Evolutionary conservation across 352 stramenopile species (phyloP), one percentile per base, ranked within the genome.

Genomic region (Phytophthora fragariae): DNA sequence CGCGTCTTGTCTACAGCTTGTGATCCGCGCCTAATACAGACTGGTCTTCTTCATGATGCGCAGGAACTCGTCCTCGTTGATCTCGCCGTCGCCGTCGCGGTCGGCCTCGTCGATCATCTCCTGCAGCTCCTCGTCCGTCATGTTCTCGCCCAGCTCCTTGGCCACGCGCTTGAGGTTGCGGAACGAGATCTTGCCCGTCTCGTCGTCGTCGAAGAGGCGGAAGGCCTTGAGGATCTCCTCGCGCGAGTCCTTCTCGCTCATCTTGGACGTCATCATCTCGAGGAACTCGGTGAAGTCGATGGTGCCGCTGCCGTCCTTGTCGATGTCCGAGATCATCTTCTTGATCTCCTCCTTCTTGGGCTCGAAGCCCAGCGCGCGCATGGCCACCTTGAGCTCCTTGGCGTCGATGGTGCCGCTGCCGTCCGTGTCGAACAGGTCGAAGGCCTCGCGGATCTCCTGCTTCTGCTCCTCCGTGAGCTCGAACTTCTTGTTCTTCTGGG

Each of bases 31-130:
- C 72, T 81, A 92, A 68, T 94, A 94, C 41, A 93, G 68, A 84
- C 86, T 99, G 65, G 97, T 98, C 85, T 98, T 98, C 66, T 96
- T 99, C 96, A 99, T 99, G 80, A 99, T 99, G 58, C 85, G 83
- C 68, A 98, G 93, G 76, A 99, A 99, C 73, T 99, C 97, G 56
- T 99, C 95, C 57, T 97, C 84, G 77, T 94, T 98, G 82, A 99
- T 99, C 83, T 99, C 95, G 29, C 97, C 96, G 78, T 99, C 97
- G 50, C 96, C 86, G 79, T 99, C 97, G 9, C 88, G 90, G 73
- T 99, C 97, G 24, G 97, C 97, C 57, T 98, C 88, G 73, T 99
- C 97, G 76, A 99, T 99, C 97, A 99, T 99, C 76, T 99, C 97
- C 69, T 98, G 88, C 47, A 99, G 83, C 79, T 99, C 97, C 57